phyloP scores from a whole-genome alignment of 805 yeast species.

The Tetrapisispora arboricola region DNA sequence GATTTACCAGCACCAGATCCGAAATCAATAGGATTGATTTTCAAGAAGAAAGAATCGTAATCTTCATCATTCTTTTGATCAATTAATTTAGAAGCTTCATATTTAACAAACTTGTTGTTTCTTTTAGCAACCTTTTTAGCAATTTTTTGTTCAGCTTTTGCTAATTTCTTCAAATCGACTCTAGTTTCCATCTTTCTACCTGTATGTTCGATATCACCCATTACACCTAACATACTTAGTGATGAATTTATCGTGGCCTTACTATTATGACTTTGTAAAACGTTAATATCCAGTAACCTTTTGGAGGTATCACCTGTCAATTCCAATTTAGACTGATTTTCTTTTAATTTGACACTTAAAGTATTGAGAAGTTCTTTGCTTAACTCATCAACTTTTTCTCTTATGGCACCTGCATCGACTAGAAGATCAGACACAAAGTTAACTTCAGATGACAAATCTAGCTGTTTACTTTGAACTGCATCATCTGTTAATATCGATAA shows the following conservation, averaged over 20 bases:
- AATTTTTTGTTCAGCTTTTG: slow-evolving; percentile 93
- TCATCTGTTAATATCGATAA: slow-evolving; percentile 70
- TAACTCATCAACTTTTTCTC: slow-evolving; percentile 43
- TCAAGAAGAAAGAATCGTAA: slow-evolving; percentile 89
- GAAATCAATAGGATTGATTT: slow-evolving; percentile 89
- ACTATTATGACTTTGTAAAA: slow-evolving; percentile 49
- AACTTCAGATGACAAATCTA: slow-evolving; percentile 61
- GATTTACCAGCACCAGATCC: slow-evolving; percentile 89
- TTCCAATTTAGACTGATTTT: slow-evolving; percentile 63
- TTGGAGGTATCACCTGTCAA: slow-evolving; percentile 81
- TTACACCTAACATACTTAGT: slow-evolving; percentile 65
- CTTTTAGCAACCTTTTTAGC: slow-evolving; percentile 93
- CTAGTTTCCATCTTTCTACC: slow-evolving; percentile 88
- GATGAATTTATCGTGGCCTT: slow-evolving; percentile 69
- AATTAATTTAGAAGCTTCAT: slow-evolving; percentile 89
- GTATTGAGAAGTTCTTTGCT: slow-evolving; percentile 37
- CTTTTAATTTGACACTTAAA: slow-evolving; percentile 43
- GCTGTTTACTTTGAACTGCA: slow-evolving; percentile 64
- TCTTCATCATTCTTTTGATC: slow-evolving; percentile 55
- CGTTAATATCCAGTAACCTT: slow-evolving; percentile 69
- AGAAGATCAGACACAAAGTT: slow-evolving; percentile 55
- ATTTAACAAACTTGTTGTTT: slow-evolving; percentile 69
- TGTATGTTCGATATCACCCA: slow-evolving; percentile 79
- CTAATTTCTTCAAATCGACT: slow-evolving; percentile 93
- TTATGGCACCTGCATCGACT: slow-evolving; percentile 73